phyloP scores from a whole-genome alignment of 306 rosid species.

The Cucumis cinereus region DNA sequence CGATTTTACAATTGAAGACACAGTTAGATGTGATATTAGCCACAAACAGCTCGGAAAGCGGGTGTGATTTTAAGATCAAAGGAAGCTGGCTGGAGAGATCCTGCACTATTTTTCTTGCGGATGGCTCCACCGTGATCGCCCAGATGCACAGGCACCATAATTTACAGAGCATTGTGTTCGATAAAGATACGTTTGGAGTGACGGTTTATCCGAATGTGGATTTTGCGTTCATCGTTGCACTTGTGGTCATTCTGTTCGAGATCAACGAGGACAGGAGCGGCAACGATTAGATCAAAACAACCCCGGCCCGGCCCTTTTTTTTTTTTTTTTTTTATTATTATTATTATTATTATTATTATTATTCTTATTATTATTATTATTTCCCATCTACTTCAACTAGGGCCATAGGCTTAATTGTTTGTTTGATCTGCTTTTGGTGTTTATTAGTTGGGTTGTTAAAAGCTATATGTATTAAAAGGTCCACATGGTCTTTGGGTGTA shows the following conservation, averaged over 20 bases:
- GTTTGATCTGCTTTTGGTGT: too few relatives aligned
- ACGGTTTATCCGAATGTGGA: slow-evolving; percentile 25
- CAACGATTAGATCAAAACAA: background rate
- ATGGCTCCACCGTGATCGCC: background rate
- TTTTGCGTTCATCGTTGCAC: slow-evolving; percentile 23
- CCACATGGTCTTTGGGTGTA: too few relatives aligned
- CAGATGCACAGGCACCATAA: slow-evolving; percentile 27
- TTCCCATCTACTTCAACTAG: too few relatives aligned
- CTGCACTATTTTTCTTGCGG: slow-evolving; percentile 12
- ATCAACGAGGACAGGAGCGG: slow-evolving; percentile 22
- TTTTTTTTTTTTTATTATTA: too few relatives aligned
- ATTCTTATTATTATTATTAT: too few relatives aligned
- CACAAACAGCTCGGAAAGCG: slow-evolving; percentile 10
- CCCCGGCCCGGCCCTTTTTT: too few relatives aligned
- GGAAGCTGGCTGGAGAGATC: slow-evolving; percentile 30
- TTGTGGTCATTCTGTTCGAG: slow-evolving; percentile 26
- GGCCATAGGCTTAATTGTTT: too few relatives aligned
- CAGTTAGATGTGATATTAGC: slow-evolving; percentile 28
- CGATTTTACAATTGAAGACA: slow-evolving; percentile 17
- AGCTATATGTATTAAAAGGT: too few relatives aligned
- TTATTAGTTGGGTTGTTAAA: too few relatives aligned
- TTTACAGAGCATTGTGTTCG: slow-evolving; percentile 12
- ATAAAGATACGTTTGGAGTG: slow-evolving; percentile 20
- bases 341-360: too few relatives aligned
- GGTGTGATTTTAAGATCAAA: slow-evolving; percentile 27